phyloP scores from a whole-genome alignment of 2,329 filamentous ascomycete genomes.

The Fusarium solani-melongenae region DNA sequence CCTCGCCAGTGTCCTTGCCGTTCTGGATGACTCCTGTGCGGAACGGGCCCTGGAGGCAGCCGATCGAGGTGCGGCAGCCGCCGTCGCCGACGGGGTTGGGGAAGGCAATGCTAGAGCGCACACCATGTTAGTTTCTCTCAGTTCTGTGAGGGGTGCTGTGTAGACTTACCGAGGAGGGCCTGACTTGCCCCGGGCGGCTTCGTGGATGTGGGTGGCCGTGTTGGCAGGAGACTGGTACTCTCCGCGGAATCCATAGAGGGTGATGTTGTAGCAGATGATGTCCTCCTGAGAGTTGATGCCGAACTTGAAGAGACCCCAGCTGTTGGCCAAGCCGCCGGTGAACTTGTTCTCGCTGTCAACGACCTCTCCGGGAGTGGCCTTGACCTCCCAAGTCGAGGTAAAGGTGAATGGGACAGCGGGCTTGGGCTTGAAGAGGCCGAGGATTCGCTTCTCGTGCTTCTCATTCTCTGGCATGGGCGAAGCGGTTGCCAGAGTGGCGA shows the following conservation, averaged over 20 bases:
- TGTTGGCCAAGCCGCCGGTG: slow-evolving; percentile 56
- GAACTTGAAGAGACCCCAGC: slow-evolving; percentile 61
- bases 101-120: slow-evolving; percentile 54
- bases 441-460: slow-evolving; percentile 28
- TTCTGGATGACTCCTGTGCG: slow-evolving; percentile 45
- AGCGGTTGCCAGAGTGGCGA: slow-evolving; percentile 37
- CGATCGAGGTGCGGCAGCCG: slow-evolving; percentile 51
- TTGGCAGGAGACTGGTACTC: slow-evolving; percentile 61
- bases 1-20: slow-evolving; percentile 49
- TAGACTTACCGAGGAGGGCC: slow-evolving; percentile 59
- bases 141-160: not conserved
- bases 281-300: slow-evolving; percentile 61
- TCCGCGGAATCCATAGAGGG: slow-evolving; percentile 59
- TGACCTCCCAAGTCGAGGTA: slow-evolving; percentile 60
- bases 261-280: slow-evolving; percentile 62
- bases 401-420: slow-evolving; percentile 50
- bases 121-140: not conserved
- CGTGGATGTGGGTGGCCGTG: slow-evolving; percentile 67
- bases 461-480: slow-evolving; percentile 37
- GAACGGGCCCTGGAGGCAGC: slow-evolving; percentile 54
- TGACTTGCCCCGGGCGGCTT: slow-evolving; percentile 56
- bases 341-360: slow-evolving; percentile 53
- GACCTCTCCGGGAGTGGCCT: slow-evolving; percentile 62
- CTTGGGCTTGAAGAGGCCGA: slow-evolving; percentile 33
- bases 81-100: slow-evolving; percentile 58